Conservation (phyloP, 1,139 yeast species). For the Candida sp. region DNA sequence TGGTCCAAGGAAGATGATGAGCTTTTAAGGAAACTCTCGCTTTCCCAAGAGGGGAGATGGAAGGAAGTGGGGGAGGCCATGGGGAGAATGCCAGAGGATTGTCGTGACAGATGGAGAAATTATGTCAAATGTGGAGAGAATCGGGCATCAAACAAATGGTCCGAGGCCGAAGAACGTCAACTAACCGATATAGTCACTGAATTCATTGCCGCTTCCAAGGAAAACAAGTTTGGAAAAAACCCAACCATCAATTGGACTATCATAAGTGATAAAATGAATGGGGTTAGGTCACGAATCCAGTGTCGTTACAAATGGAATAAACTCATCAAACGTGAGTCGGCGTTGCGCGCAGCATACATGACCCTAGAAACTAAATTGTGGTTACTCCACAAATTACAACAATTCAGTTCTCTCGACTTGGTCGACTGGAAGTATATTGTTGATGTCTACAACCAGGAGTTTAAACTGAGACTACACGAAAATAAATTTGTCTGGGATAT, state of each 20-base stretch:
- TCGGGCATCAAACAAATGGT: constrained; percentile 78
- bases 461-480: constrained; percentile 1
- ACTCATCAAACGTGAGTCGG: constrained; percentile 58
- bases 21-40: constrained; percentile 57
- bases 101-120: constrained; percentile 95
- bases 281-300: constrained; percentile 84
- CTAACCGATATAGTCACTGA: constrained; percentile 54
- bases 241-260: constrained; percentile 78
- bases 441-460: constrained; percentile 9
- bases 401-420: not conserved
- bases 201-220: constrained; percentile 20
- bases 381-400: constrained; percentile 35
- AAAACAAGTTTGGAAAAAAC: constrained; percentile 9
- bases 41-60: constrained; percentile 80
- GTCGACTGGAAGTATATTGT: constrained; percentile 5
- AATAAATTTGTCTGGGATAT: constrained; percentile 20
- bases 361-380: constrained; percentile 51
- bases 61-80: constrained; percentile 70
- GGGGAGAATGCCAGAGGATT: constrained; percentile 97
- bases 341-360: constrained; percentile 47
- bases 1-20: constrained; percentile 85
- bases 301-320: constrained; percentile 96
- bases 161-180: constrained; percentile 62
- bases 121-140: constrained; percentile 85
- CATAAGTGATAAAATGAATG: constrained; percentile 87